A percentile compares a stretch with the other conserved stretches of the same genome.
Evolutionary conservation across 179 eudicot species (phyloP).

Genomic region (Kewa caespitosa): DNA sequence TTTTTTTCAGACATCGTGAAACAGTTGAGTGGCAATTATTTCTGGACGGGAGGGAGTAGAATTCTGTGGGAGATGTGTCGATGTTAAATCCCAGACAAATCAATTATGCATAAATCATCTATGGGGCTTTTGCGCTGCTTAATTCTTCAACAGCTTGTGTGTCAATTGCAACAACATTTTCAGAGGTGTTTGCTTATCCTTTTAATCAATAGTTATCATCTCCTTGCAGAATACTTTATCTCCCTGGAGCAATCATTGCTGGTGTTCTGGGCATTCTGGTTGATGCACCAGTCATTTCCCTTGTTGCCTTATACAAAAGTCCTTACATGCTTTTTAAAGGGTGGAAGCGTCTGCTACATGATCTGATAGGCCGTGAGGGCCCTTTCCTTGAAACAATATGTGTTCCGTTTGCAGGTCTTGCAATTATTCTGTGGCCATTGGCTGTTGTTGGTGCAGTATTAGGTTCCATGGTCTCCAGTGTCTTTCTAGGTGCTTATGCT

Average conservation of each 20-base stretch:
- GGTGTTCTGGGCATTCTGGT: constrained; percentile 60
- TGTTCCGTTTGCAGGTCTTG: constrained; percentile 92
- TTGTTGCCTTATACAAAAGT: constrained; percentile 71
- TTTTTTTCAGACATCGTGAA: no score
- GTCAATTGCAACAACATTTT: no score
- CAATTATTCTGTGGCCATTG: constrained; percentile 89
- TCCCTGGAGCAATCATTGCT: constrained; percentile 71
- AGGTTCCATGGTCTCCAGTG: constrained; percentile 70
- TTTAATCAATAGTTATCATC: neutral
- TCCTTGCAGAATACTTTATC: constrained; percentile 59
- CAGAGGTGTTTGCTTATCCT: no score
- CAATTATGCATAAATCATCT: no score
- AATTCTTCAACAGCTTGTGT: no score
- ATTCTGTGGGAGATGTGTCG: no score
- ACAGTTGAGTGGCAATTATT: no score
- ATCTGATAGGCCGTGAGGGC: constrained; percentile 90
- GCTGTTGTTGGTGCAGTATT: constrained; percentile 86
- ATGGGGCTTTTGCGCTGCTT: no score
- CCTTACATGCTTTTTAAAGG: constrained; percentile 94
- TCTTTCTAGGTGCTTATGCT: constrained; percentile 77
- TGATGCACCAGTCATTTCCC: constrained; percentile 66
- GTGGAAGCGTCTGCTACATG: constrained; percentile 81
- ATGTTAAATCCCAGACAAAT: no score
- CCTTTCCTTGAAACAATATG: constrained; percentile 95
- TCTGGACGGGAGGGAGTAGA: no score